These are phyloP conservation scores for Evernia prunastri DNA, from an alignment of 495 filamentous ascomycete species.

Conservation along the genomic window DNA sequence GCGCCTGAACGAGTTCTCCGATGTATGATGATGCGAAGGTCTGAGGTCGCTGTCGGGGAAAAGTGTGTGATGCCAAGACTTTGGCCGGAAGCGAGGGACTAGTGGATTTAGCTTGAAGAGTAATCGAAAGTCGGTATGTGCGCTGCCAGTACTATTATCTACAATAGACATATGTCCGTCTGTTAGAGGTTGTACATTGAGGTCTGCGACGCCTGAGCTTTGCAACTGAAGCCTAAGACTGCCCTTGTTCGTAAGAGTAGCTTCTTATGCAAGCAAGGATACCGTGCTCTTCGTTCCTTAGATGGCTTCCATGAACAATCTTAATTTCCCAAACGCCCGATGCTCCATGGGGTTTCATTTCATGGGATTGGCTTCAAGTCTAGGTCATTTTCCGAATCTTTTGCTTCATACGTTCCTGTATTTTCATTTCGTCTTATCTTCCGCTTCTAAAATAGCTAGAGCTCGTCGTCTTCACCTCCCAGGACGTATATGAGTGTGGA, in stretches of 20 bases:
- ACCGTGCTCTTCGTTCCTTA: no score
- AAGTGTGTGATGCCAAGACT: slow-evolving; percentile 22
- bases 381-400: no score
- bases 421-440: not conserved
- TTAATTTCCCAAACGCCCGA: no score
- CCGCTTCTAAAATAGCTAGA: slow-evolving; percentile 60
- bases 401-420: not conserved
- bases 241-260: not conserved
- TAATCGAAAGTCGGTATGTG: no score
- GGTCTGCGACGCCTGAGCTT: no score
- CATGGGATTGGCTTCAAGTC: not conserved
- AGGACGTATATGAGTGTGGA: slow-evolving; percentile 58
- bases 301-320: no score
- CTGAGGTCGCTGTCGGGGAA: slow-evolving; percentile 3
- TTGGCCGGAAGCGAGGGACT: slow-evolving; percentile 17
- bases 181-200: no score
- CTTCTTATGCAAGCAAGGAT: not conserved
- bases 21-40: not conserved
- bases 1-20: not conserved
- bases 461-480: slow-evolving; percentile 51
- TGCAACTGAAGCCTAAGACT: not conserved
- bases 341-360: not conserved
- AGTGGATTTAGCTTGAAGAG: slow-evolving; percentile 4
- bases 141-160: no score
- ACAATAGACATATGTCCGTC: no score